phyloP scores from a whole-genome alignment of 1,284 basidiomycete genomes.

The Pascua sp. region DNA sequence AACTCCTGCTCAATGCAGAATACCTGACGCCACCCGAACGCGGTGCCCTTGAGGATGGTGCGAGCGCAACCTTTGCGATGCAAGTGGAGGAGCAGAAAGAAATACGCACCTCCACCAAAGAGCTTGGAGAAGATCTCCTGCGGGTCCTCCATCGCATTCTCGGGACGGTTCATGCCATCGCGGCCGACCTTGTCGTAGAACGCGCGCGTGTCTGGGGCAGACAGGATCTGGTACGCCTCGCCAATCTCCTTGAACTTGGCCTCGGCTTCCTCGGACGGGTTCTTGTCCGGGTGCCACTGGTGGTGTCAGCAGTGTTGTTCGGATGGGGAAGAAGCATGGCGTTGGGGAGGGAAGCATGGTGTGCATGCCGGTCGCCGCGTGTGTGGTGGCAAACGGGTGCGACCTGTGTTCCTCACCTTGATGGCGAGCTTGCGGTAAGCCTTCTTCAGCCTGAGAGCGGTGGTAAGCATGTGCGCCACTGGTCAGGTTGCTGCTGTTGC shows the following conservation, averaged over 20 bases:
- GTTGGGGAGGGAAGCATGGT: not conserved
- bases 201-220: conserved; percentile 76
- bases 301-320: not conserved
- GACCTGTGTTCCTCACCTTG: conserved; percentile 61
- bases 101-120: conserved; percentile 77
- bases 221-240: conserved; percentile 85
- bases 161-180: conserved; percentile 44
- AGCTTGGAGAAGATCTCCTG: conserved; percentile 87
- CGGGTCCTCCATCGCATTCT: conserved; percentile 62
- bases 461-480: not conserved
- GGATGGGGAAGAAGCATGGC: conserved; percentile 3
- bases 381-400: not conserved
- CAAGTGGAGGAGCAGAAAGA: conserved; percentile 34
- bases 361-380: not conserved
- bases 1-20: too few relatives aligned
- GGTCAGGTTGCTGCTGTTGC: not conserved
- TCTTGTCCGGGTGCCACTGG: conserved; percentile 92
- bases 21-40: too few relatives aligned
- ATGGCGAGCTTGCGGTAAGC: conserved; percentile 93
- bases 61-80: not conserved
- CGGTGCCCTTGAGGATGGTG: too few relatives aligned
- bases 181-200: conserved; percentile 96
- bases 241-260: conserved; percentile 93
- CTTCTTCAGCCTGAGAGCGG: conserved; percentile 66
- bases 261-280: conserved; percentile 78